Percentiles rank a stretch among this genome's conserved stretches.
Evolutionary conservation across 106 monocot species (phyloP).

Genomic region (Platanthera guangdongensis): DNA sequence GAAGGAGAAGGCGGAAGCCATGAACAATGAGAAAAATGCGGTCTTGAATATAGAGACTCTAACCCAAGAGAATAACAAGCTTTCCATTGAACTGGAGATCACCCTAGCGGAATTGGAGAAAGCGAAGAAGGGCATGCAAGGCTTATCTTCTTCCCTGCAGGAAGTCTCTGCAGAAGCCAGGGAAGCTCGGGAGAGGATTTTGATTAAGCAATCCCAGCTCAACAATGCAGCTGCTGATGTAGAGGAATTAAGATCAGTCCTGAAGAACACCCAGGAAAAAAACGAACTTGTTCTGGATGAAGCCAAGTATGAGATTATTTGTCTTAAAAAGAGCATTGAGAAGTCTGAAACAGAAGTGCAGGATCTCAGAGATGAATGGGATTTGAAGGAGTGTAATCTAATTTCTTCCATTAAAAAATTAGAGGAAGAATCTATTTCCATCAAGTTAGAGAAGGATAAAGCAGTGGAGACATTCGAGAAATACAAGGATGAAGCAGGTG

Average conservation of each 20-base stretch:
- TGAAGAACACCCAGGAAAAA: conserved; percentile 41
- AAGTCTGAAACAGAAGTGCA: conserved; percentile 38
- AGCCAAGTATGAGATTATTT: conserved; percentile 45
- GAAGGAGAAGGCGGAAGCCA: conserved; percentile 1
- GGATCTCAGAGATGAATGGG: conserved; percentile 24
- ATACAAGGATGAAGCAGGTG: conserved; percentile 27
- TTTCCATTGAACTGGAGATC: conserved; percentile 24
- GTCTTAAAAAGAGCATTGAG: conserved; percentile 32
- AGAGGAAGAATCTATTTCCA: conserved; percentile 39
- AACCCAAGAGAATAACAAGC: conserved; percentile 28
- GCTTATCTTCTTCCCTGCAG: conserved; percentile 45
- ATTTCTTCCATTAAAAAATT: conserved; percentile 27
- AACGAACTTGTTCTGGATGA: conserved; percentile 32
- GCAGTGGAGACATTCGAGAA: conserved; percentile 17
- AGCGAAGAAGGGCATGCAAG: conserved; percentile 47
- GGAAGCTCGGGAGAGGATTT: conserved; percentile 41
- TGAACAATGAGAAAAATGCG: conserved; percentile 14
- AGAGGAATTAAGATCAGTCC: conserved; percentile 27
- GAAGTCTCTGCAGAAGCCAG: conserved; percentile 43
- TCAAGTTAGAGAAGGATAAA: conserved; percentile 32
- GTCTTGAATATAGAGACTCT: conserved; percentile 19
- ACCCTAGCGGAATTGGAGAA: conserved; percentile 31
- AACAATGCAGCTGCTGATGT: conserved; percentile 26
- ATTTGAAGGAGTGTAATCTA: conserved; percentile 42
- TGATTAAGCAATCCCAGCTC: conserved; percentile 32